Conservation (phyloP, 1,284 basidiomycete genomes). For the Sporisorium iseilematis-ciliati region DNA sequence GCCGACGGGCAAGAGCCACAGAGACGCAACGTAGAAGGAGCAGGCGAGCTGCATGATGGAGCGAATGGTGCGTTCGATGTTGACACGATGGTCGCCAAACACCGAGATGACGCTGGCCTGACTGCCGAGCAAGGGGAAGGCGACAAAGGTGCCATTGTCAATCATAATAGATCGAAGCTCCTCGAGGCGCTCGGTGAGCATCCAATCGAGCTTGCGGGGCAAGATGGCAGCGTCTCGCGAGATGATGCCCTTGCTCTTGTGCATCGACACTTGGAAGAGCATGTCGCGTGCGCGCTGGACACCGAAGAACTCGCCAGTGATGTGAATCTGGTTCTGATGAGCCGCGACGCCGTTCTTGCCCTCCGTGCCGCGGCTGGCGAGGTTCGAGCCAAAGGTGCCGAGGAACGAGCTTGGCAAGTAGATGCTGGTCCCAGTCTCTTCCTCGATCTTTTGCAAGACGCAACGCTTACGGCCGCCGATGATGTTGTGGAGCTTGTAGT, state of each 20-base stretch:
- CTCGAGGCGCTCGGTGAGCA: conserved; percentile 91
- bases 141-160: conserved; percentile 95
- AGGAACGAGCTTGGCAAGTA: conserved; percentile 92
- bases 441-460: conserved; percentile 90
- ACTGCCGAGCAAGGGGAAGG: conserved; percentile 90
- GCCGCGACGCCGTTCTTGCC: conserved; percentile 46
- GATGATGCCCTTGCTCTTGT: conserved; percentile 91
- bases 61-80: conserved; percentile 93
- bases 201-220: conserved; percentile 97
- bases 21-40: conserved; percentile 93
- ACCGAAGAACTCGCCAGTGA: conserved; percentile 96
- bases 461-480: conserved; percentile 89
- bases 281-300: conserved; percentile 95
- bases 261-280: conserved; percentile 86
- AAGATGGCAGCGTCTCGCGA: conserved; percentile 92
- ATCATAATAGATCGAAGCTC: conserved; percentile 91
- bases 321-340: conserved; percentile 86
- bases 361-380: conserved; percentile 73
- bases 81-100: conserved; percentile 92
- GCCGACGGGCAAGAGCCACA: conserved; percentile 93
- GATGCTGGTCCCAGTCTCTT: conserved; percentile 96
- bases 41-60: conserved; percentile 96
- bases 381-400: conserved; percentile 75
- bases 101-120: conserved; percentile 92
- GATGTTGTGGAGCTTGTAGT: conserved; percentile 92